These are phyloP conservation scores for Pleurotus tuoliensis DNA, from an alignment of 768 basidiomycete genomes.

Conservation along the genomic window DNA sequence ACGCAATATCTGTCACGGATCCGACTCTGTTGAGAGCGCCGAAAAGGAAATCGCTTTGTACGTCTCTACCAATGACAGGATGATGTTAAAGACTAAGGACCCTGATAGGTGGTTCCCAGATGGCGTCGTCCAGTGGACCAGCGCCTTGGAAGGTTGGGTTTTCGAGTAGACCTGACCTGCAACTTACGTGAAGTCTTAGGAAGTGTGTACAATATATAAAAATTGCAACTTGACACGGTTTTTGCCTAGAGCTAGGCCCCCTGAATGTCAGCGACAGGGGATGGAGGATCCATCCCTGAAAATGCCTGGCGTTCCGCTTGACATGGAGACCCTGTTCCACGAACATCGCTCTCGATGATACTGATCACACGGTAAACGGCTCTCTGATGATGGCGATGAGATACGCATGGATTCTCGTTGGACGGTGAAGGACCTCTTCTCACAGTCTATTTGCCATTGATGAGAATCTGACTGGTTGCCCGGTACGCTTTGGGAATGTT, in stretches of 20 bases:
- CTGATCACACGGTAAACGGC: background rate
- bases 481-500: background rate
- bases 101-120: conserved; percentile 85
- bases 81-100: no score
- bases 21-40: conserved; percentile 83
- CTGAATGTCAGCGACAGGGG: no score
- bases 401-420: conserved; percentile 18
- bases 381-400: background rate
- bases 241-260: no score
- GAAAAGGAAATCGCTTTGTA: conserved; percentile 95
- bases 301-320: no score
- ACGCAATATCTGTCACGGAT: conserved; percentile 92
- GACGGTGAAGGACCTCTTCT: conserved; percentile 11
- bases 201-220: conserved; percentile 3
- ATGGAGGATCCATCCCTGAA: no score
- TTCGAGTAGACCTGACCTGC: conserved; percentile 56
- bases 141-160: conserved; percentile 66
- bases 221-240: no score
- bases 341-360: background rate
- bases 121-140: conserved; percentile 68
- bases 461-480: background rate
- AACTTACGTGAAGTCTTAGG: conserved; percentile 9
- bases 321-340: background rate
- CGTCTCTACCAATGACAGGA: conserved; percentile 22
- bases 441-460: background rate